Evolutionary conservation across 441 rosid genomes (phyloP).

Genomic region (Adansonia madagascariensis): DNA sequence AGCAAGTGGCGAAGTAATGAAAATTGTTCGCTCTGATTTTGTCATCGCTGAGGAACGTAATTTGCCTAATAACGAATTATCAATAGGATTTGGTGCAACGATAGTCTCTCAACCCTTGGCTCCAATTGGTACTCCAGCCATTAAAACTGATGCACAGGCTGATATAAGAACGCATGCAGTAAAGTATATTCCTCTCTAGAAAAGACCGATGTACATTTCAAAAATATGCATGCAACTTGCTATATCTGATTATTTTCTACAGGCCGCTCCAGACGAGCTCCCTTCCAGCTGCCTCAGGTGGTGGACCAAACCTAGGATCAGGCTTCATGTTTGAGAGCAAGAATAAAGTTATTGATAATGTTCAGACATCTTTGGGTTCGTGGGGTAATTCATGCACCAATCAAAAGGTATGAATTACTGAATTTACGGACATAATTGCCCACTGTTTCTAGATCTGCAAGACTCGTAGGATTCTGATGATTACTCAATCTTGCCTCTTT

Average conservation of each 20-base stretch:
- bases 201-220: constrained; percentile 19
- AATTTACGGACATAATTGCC: neutral
- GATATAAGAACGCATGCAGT: constrained; percentile 55
- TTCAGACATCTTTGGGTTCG: constrained; percentile 64
- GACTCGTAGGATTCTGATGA: neutral
- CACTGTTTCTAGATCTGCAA: neutral
- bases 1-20: constrained; percentile 43
- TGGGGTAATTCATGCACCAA: constrained; percentile 69
- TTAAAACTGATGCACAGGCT: constrained; percentile 57
- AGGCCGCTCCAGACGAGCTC: constrained; percentile 63
- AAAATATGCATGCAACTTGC: constrained; percentile 2
- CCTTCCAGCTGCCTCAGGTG: constrained; percentile 41
- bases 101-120: constrained; percentile 58
- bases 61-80: constrained; percentile 40
- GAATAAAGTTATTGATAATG: constrained; percentile 61
- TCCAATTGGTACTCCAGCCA: constrained; percentile 77
- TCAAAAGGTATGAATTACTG: constrained; percentile 61
- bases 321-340: constrained; percentile 57
- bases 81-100: constrained; percentile 47
- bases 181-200: constrained; percentile 46
- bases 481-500: neutral
- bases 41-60: constrained; percentile 46
- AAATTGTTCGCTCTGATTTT: constrained; percentile 40
- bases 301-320: constrained; percentile 52
- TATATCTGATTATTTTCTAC: constrained; percentile 33